These are phyloP conservation scores for Endocarpon pusillum DNA, from an alignment of 495 filamentous ascomycete genomes.

Conservation along the genomic window DNA sequence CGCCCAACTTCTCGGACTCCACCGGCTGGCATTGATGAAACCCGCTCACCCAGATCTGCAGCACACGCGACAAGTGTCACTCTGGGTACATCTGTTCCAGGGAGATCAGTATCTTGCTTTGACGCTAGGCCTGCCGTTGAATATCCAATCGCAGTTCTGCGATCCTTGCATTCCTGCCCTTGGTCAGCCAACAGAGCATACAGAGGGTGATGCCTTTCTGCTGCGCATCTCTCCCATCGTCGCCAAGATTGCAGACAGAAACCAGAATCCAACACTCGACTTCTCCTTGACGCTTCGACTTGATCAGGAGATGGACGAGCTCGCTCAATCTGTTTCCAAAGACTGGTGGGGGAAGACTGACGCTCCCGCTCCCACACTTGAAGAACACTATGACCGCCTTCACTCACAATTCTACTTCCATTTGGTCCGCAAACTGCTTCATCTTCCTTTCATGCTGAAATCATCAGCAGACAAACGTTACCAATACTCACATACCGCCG, in stretches of 20 bases:
- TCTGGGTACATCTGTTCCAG: constrained; percentile 29
- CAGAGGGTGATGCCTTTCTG: constrained; percentile 13
- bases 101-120: constrained; percentile 29
- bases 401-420: constrained; percentile 31
- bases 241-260: constrained; percentile 35
- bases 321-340: constrained; percentile 19
- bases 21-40: constrained; percentile 13
- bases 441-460: constrained; percentile 39
- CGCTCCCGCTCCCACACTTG: constrained; percentile 3
- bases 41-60: constrained; percentile 12
- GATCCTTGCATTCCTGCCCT: constrained; percentile 10
- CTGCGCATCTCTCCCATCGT: constrained; percentile 20
- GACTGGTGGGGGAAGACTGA: constrained; percentile 16
- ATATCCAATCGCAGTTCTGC: constrained; percentile 20
- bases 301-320: constrained; percentile 30
- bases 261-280: constrained; percentile 21
- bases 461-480: constrained; percentile 24
- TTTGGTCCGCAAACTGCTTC: constrained; percentile 26
- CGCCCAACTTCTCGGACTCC: constrained; percentile 29
- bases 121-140: constrained; percentile 34
- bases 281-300: constrained; percentile 26
- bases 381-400: constrained; percentile 18
- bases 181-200: not conserved
- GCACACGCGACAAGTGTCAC: constrained; percentile 13
- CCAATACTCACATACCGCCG: constrained; percentile 21